phyloP scores from a whole-genome alignment of 192 early-diverging fungal species.

The Chytriomyces confervae region DNA sequence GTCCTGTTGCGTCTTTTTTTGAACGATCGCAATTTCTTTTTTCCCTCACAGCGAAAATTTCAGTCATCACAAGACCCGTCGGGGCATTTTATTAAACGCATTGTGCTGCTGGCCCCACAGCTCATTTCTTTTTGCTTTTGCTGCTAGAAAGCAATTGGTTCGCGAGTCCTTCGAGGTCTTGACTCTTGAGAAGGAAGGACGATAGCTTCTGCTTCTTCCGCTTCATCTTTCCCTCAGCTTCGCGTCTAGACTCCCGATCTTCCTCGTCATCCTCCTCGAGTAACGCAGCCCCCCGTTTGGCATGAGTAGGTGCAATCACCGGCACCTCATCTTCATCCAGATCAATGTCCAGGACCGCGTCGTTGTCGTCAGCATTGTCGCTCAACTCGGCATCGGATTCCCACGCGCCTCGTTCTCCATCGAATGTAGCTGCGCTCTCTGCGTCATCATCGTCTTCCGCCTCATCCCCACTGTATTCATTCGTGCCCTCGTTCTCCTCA shows the following conservation, averaged over 20 bases:
- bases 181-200: slow-evolving; percentile 22
- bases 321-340: slow-evolving; percentile 39
- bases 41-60: no score
- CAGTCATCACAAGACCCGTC: no score
- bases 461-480: slow-evolving; percentile 54
- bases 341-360: slow-evolving; percentile 36
- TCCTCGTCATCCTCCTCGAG: slow-evolving; percentile 16
- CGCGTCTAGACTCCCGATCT: slow-evolving; percentile 20
- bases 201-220: slow-evolving; percentile 31
- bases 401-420: slow-evolving; percentile 29
- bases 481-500: slow-evolving; percentile 70
- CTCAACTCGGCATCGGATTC: slow-evolving; percentile 33
- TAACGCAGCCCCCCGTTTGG: neutral
- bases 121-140: slow-evolving; percentile 4
- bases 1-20: no score
- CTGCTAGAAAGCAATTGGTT: slow-evolving; percentile 2
- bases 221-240: slow-evolving; percentile 16
- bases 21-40: no score
- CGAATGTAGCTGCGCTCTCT: slow-evolving; percentile 20
- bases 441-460: slow-evolving; percentile 31
- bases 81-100: no score
- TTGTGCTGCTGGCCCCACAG: no score
- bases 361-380: slow-evolving; percentile 35
- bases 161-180: slow-evolving; percentile 30
- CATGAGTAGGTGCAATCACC: neutral